phyloP scores from a whole-genome alignment of 208 protist genomes.

The Willaertia magna region DNA sequence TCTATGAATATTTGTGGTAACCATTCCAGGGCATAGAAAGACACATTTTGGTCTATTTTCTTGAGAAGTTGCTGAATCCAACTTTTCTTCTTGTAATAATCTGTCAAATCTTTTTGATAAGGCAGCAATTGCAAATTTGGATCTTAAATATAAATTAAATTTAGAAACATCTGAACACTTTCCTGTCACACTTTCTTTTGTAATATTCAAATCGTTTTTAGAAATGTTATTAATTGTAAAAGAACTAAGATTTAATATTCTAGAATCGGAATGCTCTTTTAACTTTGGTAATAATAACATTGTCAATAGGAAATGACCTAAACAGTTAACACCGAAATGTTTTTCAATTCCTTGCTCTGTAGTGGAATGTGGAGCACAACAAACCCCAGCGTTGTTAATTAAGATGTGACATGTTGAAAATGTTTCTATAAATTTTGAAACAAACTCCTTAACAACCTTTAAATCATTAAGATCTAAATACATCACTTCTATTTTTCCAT shows the following conservation, averaged over 20 bases:
- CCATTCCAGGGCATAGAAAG: no score
- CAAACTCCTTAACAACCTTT: slow-evolving; percentile 2
- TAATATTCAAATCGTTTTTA: neutral
- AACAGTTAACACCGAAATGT: neutral
- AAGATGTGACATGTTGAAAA: neutral
- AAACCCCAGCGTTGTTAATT: slow-evolving; percentile 11
- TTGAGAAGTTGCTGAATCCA: no score
- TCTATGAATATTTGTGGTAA: no score
- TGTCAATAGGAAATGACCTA: neutral
- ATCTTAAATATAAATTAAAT: neutral
- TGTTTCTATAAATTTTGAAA: neutral
- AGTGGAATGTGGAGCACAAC: no score
- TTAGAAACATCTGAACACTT: neutral
- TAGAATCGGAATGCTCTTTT: neutral
- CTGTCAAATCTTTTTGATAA: neutral
- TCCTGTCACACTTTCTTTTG: neutral
- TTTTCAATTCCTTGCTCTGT: neutral
- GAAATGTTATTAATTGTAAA: neutral
- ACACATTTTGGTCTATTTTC: no score
- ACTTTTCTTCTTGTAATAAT: no score
- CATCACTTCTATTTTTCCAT: no score
- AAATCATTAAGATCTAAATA: slow-evolving; percentile 6
- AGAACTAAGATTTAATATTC: neutral
- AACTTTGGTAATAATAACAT: neutral
- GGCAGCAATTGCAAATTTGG: neutral